phyloP scores from a whole-genome alignment of 2,329 filamentous ascomycete genomes.

The Geosmithia flava region DNA sequence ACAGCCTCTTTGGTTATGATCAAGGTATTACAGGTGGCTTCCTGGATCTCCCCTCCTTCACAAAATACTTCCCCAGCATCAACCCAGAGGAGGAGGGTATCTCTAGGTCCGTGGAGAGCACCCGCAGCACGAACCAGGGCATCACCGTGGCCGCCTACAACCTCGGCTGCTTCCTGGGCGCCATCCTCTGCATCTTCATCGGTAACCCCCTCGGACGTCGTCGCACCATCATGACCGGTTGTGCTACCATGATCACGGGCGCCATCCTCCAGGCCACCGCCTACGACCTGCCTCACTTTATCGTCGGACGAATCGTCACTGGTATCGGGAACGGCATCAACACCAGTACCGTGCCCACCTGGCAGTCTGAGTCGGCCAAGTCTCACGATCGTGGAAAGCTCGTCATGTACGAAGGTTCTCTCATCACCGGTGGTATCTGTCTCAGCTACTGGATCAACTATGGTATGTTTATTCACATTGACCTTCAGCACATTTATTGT shows the following conservation, averaged over 20 bases:
- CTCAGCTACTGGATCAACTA: conserved; percentile 26
- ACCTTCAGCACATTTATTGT: too few relatives aligned
- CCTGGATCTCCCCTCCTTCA: conserved; percentile 13
- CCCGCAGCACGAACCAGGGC: conserved; percentile 9
- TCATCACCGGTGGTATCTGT: conserved; percentile 18
- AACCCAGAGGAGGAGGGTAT: conserved; percentile 15
- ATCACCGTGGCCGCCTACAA: conserved; percentile 28
- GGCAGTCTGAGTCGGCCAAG: conserved; percentile 22
- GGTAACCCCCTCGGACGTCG: conserved; percentile 31
- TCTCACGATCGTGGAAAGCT: conserved; percentile 17
- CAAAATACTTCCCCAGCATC: conserved; percentile 23
- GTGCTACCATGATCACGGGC: conserved; percentile 3
- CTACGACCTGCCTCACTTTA: conserved; percentile 9
- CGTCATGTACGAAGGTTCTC: conserved; percentile 17
- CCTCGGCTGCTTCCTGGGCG: conserved; percentile 32
- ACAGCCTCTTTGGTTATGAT: conserved; percentile 17
- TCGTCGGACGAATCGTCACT: conserved; percentile 13
- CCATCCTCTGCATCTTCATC: conserved; percentile 22
- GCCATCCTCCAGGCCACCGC: conserved; percentile 5
- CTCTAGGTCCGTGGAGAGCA: conserved; percentile 17
- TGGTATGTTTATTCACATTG: conserved; percentile 16
- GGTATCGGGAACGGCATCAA: conserved; percentile 32
- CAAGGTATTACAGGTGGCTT: conserved; percentile 27
- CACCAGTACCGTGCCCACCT: conserved; percentile 22
- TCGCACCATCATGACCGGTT: conserved; percentile 17